A percentile compares a stretch with the other conserved stretches of the same genome.
These are phyloP conservation scores for Emericellopsis cladophorae DNA, from an alignment of 2,329 filamentous ascomycete genomes.

Conservation along the genomic window DNA sequence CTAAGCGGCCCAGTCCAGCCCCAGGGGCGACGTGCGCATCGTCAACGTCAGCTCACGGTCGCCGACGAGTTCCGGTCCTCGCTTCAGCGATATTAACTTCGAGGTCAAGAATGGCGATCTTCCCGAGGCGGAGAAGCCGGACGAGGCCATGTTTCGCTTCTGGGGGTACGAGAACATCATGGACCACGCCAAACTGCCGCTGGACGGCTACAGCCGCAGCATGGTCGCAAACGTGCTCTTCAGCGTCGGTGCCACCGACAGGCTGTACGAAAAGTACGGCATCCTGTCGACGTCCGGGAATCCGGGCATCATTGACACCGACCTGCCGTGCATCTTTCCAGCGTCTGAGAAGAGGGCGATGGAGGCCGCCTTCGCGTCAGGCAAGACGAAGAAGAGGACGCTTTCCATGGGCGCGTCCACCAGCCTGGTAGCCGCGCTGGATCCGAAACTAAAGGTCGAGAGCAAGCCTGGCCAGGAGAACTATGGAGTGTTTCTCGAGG, in stretches of 20 bases:
- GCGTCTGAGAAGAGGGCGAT: constrained; percentile 6
- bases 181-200: constrained; percentile 8
- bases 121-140: constrained; percentile 7
- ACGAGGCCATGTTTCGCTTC: constrained; percentile 1
- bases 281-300: constrained; percentile 17
- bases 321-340: constrained; percentile 10
- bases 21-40: constrained; percentile 19
- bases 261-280: constrained; percentile 15
- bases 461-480: constrained; percentile 8
- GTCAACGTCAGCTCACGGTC: constrained; percentile 29
- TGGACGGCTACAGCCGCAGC: constrained; percentile 13
- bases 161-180: constrained; percentile 8
- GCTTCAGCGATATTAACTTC: constrained; percentile 30
- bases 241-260: constrained; percentile 10
- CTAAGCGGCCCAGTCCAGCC: constrained; percentile 10
- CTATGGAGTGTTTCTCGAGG: constrained; percentile 14
- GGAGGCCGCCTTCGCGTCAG: neutral
- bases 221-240: constrained; percentile 16
- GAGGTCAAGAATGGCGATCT: constrained; percentile 14
- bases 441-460: constrained; percentile 8
- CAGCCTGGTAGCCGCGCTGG: constrained; percentile 19
- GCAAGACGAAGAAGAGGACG: constrained; percentile 8
- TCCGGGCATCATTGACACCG: constrained; percentile 19
- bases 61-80: constrained; percentile 19
- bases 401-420: constrained; percentile 16